Percentiles rank a stretch among this genome's conserved stretches.
Evolutionary conservation across 331 rosid genomes (phyloP).

Genomic region (Erythrophleum ivorense): DNA sequence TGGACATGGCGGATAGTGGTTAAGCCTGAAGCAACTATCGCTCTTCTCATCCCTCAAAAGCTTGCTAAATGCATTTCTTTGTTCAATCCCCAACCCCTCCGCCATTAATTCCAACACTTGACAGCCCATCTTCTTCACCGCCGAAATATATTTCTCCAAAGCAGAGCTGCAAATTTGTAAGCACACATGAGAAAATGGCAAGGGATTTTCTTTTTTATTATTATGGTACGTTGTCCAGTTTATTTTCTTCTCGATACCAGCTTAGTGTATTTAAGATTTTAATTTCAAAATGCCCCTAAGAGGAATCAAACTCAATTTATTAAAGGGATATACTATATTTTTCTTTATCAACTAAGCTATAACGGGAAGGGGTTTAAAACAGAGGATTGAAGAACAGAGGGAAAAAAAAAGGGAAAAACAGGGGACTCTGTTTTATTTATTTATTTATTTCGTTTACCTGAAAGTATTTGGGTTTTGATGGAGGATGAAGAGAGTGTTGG

Average conservation of each 20-base stretch:
- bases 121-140: constrained; percentile 64
- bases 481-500: constrained; percentile 54
- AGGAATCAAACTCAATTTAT: not conserved
- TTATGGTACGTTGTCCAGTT: not conserved
- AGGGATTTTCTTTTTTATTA: not conserved
- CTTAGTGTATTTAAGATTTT: not conserved
- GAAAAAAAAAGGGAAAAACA: constrained; percentile 26
- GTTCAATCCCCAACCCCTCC: constrained; percentile 64
- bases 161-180: constrained; percentile 45
- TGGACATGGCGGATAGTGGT: constrained; percentile 86
- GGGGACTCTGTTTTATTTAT: constrained; percentile 42
- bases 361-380: not conserved
- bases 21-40: constrained; percentile 72
- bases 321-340: not conserved
- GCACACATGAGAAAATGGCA: not conserved
- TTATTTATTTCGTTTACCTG: constrained; percentile 50
- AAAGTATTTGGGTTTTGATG: constrained; percentile 50
- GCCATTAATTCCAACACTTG: constrained; percentile 66
- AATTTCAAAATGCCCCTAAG: not conserved
- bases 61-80: constrained; percentile 59
- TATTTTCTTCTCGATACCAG: not conserved
- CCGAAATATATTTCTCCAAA: constrained; percentile 51
- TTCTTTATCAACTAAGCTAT: too few relatives aligned
- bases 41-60: constrained; percentile 66
- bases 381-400: not conserved